Conservation (phyloP, 352 stramenopile genomes). For the Phytopythium sindhum region DNA sequence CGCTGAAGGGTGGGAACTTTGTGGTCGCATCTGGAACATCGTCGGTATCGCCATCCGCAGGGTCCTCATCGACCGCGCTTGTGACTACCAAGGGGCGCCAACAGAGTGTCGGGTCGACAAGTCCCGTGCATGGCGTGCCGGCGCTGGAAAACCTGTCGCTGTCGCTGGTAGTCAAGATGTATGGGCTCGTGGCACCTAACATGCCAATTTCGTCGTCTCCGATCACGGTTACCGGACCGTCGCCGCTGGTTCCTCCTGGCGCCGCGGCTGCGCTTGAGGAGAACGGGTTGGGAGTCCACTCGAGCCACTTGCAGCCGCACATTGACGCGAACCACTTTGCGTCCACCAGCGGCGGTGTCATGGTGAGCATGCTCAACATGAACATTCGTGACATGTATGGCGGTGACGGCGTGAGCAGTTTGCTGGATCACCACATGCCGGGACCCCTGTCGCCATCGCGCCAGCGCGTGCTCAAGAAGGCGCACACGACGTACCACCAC, state of each 20-base stretch:
- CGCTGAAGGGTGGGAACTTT: constrained; percentile 40
- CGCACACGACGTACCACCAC: constrained; percentile 60
- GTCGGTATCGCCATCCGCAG: constrained; percentile 12
- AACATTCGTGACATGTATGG: constrained; percentile 80
- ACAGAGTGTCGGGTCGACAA: not conserved
- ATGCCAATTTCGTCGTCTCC: constrained; percentile 47
- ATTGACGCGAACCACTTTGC: constrained; percentile 67
- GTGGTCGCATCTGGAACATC: constrained; percentile 21
- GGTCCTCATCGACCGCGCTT: constrained; percentile 32
- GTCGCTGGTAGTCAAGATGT: constrained; percentile 79
- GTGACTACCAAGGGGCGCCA: constrained; percentile 22
- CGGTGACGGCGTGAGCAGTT: constrained; percentile 49
- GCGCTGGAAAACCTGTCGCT: constrained; percentile 75
- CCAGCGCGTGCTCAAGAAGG: constrained; percentile 60
- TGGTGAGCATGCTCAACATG: constrained; percentile 81
- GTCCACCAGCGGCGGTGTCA: constrained; percentile 43
- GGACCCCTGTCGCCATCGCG: constrained; percentile 55
- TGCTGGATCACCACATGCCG: constrained; percentile 48
- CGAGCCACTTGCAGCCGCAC: constrained; percentile 17
- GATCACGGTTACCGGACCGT: constrained; percentile 33
- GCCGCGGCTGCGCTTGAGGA: constrained; percentile 26
- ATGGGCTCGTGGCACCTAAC: constrained; percentile 72
- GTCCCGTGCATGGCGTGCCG: constrained; percentile 13
- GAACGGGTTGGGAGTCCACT: constrained; percentile 22
- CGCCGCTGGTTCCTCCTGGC: constrained; percentile 25